Evolutionary conservation across 345 rosid species (phyloP).

Genomic region (Toxicodendron radicans): DNA sequence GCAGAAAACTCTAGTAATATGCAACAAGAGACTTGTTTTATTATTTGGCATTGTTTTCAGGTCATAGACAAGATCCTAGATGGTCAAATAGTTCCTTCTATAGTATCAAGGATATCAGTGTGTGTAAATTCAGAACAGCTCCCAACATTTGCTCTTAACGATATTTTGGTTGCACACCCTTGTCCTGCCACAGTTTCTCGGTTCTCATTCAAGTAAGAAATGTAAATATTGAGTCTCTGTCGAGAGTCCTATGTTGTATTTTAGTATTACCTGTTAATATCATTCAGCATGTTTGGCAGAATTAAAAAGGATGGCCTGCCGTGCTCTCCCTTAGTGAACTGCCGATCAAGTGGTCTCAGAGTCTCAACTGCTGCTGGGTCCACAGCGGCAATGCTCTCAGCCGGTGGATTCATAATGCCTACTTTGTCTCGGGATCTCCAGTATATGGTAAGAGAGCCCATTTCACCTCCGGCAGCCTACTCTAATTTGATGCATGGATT

Average conservation of each 20-base stretch:
- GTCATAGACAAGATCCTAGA: conserved; percentile 71
- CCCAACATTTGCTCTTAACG: conserved; percentile 72
- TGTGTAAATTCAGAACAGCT: conserved; percentile 58
- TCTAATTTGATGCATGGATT: conserved; percentile 62
- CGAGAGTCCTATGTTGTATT: too few species aligned
- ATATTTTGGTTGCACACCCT: conserved; percentile 71
- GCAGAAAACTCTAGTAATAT: not conserved
- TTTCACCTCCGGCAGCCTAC: conserved; percentile 43
- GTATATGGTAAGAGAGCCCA: conserved; percentile 92
- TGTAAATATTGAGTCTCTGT: too few species aligned
- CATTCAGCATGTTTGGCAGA: conserved; percentile 36
- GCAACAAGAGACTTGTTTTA: conserved; percentile 3
- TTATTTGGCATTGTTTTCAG: conserved; percentile 33
- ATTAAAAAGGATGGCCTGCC: conserved; percentile 44
- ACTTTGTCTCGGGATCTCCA: conserved; percentile 66
- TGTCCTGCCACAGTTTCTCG: conserved; percentile 81
- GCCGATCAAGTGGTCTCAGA: conserved; percentile 91
- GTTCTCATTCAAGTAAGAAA: conserved; percentile 75
- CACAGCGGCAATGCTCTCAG: conserved; percentile 90
- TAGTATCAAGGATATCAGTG: conserved; percentile 60
- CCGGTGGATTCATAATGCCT: conserved; percentile 84
- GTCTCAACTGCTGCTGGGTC: conserved; percentile 88
- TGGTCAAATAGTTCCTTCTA: conserved; percentile 47
- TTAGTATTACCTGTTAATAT: not conserved
- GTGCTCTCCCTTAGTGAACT: conserved; percentile 47